These are phyloP conservation scores for Amauroascus niger DNA, from an alignment of 2,329 filamentous ascomycete genomes.

Conservation along the genomic window DNA sequence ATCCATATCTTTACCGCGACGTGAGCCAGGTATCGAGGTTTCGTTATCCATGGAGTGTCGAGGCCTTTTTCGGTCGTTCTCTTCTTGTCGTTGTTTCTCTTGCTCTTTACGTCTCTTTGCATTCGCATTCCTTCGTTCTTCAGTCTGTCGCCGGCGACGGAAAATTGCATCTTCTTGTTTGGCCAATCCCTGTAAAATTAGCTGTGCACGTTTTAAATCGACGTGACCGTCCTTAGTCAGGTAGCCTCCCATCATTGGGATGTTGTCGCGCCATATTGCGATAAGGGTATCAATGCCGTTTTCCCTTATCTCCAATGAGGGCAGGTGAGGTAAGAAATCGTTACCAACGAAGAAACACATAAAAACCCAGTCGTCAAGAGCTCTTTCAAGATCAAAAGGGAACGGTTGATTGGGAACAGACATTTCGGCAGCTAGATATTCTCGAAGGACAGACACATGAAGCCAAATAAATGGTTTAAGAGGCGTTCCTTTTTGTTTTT, in stretches of 20 bases:
- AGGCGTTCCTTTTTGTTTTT: slow-evolving; percentile 60
- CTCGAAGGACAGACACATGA: slow-evolving; percentile 79
- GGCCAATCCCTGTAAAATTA: slow-evolving; percentile 77
- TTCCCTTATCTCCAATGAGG: slow-evolving; percentile 93
- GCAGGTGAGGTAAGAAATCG: slow-evolving; percentile 93
- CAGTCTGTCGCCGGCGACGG: slow-evolving; percentile 70
- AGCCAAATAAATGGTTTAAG: slow-evolving; percentile 98
- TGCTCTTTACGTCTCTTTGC: slow-evolving; percentile 69
- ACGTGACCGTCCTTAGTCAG: slow-evolving; percentile 92
- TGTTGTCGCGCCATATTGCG: slow-evolving; percentile 91
- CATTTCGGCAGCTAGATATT: slow-evolving; percentile 87
- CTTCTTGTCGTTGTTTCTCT: slow-evolving; percentile 45
- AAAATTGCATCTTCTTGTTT: slow-evolving; percentile 94
- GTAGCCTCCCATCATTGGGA: slow-evolving; percentile 87
- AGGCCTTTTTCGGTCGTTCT: slow-evolving; percentile 35
- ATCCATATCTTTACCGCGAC: slow-evolving; percentile 22
- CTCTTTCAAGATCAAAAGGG: slow-evolving; percentile 83
- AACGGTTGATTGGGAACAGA: slow-evolving; percentile 74
- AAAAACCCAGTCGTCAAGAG: slow-evolving; percentile 96
- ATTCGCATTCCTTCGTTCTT: slow-evolving; percentile 72
- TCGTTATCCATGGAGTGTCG: slow-evolving; percentile 38
- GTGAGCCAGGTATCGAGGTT: slow-evolving; percentile 13
- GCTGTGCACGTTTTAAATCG: slow-evolving; percentile 73
- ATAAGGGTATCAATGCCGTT: slow-evolving; percentile 94
- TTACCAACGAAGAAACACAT: slow-evolving; percentile 99